Evolutionary conservation across 2,329 filamentous ascomycete genomes (phyloP).

Genomic region (Pseudocercospora pini-densiflorae): DNA sequence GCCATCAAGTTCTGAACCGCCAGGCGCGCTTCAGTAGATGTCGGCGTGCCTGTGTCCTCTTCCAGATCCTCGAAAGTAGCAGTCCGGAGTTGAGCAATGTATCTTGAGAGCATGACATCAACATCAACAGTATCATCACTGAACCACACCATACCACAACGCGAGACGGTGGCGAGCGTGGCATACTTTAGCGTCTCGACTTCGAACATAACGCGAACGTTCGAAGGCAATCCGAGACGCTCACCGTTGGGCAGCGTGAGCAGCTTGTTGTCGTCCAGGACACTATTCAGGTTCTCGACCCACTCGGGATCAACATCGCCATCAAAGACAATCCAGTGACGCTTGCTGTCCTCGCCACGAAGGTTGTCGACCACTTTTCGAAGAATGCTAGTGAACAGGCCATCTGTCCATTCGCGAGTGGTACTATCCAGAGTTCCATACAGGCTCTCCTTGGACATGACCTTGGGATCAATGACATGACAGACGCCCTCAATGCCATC

Average conservation of each 20-base stretch:
- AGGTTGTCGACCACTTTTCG: conserved; percentile 99
- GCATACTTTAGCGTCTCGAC: conserved; percentile 98
- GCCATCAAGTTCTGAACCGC: conserved; percentile 82
- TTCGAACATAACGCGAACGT: conserved; percentile 99
- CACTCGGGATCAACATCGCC: conserved; percentile 99
- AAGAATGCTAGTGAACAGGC: conserved; percentile 95
- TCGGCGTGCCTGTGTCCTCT: conserved; percentile 80
- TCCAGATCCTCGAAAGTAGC: conserved; percentile 93
- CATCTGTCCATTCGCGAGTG: conserved; percentile 98
- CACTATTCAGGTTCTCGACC: conserved; percentile 99
- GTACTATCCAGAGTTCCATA: conserved; percentile 97
- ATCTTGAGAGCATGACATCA: conserved; percentile 90
- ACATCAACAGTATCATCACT: conserved; percentile 96
- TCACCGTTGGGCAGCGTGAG: conserved; percentile 97
- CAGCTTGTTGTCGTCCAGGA: conserved; percentile 98
- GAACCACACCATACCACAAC: conserved; percentile 99
- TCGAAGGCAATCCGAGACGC: conserved; percentile 88
- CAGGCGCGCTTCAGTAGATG: conserved; percentile 59
- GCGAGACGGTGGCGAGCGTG: conserved; percentile 96
- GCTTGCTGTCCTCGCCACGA: conserved; percentile 92
- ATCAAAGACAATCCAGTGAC: conserved; percentile 99
- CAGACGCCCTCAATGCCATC: conserved; percentile 92
- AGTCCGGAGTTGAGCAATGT: conserved; percentile 80
- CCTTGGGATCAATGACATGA: conserved; percentile 98
- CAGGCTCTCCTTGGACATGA: conserved; percentile 98